Base-by-base conservation (phyloP, 1,139 yeast genomes). In the Debaryomyces fabryi region DNA sequence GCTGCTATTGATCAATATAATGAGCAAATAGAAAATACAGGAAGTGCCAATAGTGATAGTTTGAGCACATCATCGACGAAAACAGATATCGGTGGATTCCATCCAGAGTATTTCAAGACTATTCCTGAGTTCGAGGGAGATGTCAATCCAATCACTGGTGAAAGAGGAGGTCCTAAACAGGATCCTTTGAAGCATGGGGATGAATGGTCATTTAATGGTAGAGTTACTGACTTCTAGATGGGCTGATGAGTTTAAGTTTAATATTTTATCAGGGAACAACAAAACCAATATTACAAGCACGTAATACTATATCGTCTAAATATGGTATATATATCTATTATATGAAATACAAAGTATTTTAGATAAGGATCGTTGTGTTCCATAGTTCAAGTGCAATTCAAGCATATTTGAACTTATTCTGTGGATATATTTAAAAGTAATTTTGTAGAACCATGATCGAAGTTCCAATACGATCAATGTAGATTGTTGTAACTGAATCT, bases 121-220 rank as follows among this genome's bases (percentile, higher is more conserved):
- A 85, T 90, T 48, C 96, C 97, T 0, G 99, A 95, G 59, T 93
- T 93, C 62, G 97, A 92, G 67, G 99, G 99, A 1, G 93, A 92
- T 52, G 83, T 79, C 32, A 93, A 93, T 62, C 99, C 99, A 0
- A 78, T 76, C 50, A 92, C 98, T 0, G 99, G 99, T 1, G 99
- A 95, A 68, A 76, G 86, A 29, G 97, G 97, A 37, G 99, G 99
- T 0, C 99, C 99, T n/a, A 95, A 95, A 62, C 98, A 93, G 66
- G 98, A 95, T 61, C 99, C 99, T 0, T 75, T 90, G 57, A 83
- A 85, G 58, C 96, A 90, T 62, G 60, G 62, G 3, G 93, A 92
- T 39, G 99, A 95, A 59, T 95, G 96, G 82, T 85, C 97, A 3
- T 95, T 86, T 65, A 92, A 93, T 63, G 99, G 99, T 0, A 81